Conservation (phyloP, 345 rosid species). For the Fremontodendron californicum region DNA sequence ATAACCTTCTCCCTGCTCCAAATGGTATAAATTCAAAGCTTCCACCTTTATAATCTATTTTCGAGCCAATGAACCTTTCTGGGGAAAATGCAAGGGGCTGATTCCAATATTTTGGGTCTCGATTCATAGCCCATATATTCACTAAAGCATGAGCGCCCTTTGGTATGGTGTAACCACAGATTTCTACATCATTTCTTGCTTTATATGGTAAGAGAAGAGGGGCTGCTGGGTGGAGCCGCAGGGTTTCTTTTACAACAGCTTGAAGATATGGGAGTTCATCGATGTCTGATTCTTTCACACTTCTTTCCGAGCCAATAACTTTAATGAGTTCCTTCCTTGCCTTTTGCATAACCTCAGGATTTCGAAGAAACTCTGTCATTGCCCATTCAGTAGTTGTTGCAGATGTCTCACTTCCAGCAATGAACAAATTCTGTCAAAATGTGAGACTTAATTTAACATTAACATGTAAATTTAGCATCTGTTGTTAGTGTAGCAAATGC, state of each 20-base stretch:
- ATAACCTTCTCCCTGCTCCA: conserved; percentile 26
- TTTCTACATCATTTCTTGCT: background rate
- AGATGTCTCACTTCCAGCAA: conserved; percentile 21
- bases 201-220: conserved; percentile 18
- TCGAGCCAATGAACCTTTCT: conserved; percentile 21
- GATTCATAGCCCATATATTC: conserved; percentile 14
- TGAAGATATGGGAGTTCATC: conserved; percentile 11
- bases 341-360: conserved; percentile 2
- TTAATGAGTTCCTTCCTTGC: conserved; percentile 3
- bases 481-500: too few relatives aligned
- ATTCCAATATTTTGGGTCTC: conserved; percentile 10
- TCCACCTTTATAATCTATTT: conserved; percentile 13
- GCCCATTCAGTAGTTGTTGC: conserved; percentile 14
- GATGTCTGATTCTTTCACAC: conserved; percentile 7
- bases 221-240: conserved; percentile 12
- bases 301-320: conserved; percentile 5
- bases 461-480: too few relatives aligned
- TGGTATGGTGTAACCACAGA: conserved; percentile 7
- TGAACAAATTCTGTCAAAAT: conserved; percentile 8
- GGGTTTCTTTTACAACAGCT: conserved; percentile 10
- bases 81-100: background rate
- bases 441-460: background rate
- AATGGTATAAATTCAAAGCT: conserved; percentile 2
- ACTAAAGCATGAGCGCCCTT: conserved; percentile 8
- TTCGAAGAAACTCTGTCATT: conserved; percentile 10